phyloP scores from a whole-genome alignment of 768 basidiomycete species.

The Dendrothele bispora region DNA sequence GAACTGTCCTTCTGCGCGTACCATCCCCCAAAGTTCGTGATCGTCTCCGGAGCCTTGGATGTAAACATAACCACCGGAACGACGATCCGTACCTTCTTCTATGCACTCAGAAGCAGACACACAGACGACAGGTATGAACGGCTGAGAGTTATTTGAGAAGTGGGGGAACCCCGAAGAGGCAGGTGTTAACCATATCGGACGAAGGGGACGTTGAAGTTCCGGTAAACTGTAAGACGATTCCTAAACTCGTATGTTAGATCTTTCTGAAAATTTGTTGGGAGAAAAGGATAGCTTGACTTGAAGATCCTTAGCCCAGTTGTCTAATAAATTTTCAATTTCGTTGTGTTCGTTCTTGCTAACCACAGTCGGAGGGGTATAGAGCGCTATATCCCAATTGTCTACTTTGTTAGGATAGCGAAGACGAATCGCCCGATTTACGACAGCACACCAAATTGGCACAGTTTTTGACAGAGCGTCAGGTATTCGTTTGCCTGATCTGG shows the following conservation, averaged over 20 bases:
- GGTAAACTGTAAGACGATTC: conserved; percentile 73
- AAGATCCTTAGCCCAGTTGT: conserved; percentile 68
- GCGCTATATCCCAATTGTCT: conserved; percentile 48
- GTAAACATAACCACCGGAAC: conserved; percentile 74
- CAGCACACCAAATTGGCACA: conserved; percentile 92
- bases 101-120: conserved; percentile 81
- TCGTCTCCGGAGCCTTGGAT: conserved; percentile 96
- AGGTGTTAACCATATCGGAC: conserved; percentile 89
- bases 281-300: conserved; percentile 44
- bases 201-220: conserved; percentile 58
- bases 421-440: conserved; percentile 68
- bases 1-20: conserved; percentile 22
- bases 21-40: conserved; percentile 87
- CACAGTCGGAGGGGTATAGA: conserved; percentile 71
- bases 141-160: conserved; percentile 24
- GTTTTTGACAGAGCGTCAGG: conserved; percentile 95
- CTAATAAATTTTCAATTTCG: conserved; percentile 69
- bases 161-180: conserved; percentile 50
- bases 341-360: conserved; percentile 77
- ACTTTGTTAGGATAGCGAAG: conserved; percentile 29
- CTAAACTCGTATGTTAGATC: conserved; percentile 38
- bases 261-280: background rate
- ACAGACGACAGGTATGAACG: conserved; percentile 75
- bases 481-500: conserved; percentile 88
- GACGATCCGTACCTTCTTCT: conserved; percentile 57